Evolutionary conservation across 2,329 filamentous ascomycete species (phyloP).

Genomic region (Penicillium sp.): DNA sequence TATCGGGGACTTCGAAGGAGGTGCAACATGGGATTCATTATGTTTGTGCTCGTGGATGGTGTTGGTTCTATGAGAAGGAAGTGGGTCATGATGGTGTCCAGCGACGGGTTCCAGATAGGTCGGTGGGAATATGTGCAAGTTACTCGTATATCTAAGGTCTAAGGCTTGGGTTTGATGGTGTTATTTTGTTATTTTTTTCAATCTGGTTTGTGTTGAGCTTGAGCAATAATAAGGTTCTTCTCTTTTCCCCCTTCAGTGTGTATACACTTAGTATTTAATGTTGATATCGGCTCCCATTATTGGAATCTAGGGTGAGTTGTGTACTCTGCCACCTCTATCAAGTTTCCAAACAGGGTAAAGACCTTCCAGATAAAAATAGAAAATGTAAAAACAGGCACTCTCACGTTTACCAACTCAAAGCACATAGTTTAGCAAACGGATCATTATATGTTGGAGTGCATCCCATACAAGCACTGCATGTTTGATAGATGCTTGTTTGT

Average conservation of each 20-base stretch:
- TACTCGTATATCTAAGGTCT: not conserved
- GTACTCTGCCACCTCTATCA: not conserved
- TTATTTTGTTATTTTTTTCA: not conserved
- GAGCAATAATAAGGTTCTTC: not conserved
- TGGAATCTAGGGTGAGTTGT: not conserved
- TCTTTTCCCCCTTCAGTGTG: too few species aligned
- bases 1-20: not conserved
- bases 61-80: not conserved
- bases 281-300: not conserved
- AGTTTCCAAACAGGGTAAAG: not conserved
- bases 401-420: constrained; percentile 3
- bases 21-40: constrained; percentile 5
- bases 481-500: too few species aligned
- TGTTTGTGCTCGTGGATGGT: constrained; percentile 8
- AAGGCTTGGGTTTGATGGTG: not conserved
- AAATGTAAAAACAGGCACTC: not conserved
- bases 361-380: not conserved
- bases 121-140: not conserved
- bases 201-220: not conserved
- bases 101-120: not conserved
- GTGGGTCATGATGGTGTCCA: not conserved
- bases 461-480: too few species aligned
- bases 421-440: constrained; percentile 51
- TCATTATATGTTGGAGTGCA: constrained; percentile 35
- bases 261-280: too few species aligned